Evolutionary conservation across 495 filamentous ascomycete genomes (phyloP).

Genomic region (Hypomontagnella monticulosa): DNA sequence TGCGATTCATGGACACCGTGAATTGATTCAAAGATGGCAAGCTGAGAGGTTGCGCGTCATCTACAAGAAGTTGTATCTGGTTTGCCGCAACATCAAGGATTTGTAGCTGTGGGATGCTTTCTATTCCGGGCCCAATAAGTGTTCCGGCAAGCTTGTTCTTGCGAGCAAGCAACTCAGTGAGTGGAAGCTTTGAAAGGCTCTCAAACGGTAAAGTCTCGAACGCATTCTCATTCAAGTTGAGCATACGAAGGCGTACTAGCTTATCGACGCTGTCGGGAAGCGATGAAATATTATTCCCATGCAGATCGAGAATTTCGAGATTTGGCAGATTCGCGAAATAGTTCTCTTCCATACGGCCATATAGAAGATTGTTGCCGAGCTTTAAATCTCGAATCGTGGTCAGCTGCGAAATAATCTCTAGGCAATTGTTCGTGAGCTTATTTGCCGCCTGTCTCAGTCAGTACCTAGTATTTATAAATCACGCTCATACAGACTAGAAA

Average conservation of each 20-base stretch:
- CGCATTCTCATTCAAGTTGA: slow-evolving; percentile 82
- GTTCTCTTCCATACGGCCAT: slow-evolving; percentile 66
- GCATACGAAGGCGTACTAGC: slow-evolving; percentile 70
- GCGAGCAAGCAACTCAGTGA: slow-evolving; percentile 78
- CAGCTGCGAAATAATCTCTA: slow-evolving; percentile 79
- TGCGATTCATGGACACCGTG: slow-evolving; percentile 77
- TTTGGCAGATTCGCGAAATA: slow-evolving; percentile 67
- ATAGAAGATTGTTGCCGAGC: slow-evolving; percentile 79
- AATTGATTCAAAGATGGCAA: slow-evolving; percentile 80
- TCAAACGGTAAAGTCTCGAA: slow-evolving; percentile 76
- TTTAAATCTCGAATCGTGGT: slow-evolving; percentile 78
- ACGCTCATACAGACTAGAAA: not conserved
- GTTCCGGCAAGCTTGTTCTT: slow-evolving; percentile 81
- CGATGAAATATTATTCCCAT: slow-evolving; percentile 78
- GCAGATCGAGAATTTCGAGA: slow-evolving; percentile 83
- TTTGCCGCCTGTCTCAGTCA: slow-evolving; percentile 72
- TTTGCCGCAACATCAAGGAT: slow-evolving; percentile 81
- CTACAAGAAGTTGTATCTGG: slow-evolving; percentile 55
- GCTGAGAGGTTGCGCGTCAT: slow-evolving; percentile 32
- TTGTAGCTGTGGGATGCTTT: slow-evolving; percentile 69
- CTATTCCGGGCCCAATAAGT: slow-evolving; percentile 70
- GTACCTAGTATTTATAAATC: slow-evolving; percentile 22
- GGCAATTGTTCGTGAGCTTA: slow-evolving; percentile 71
- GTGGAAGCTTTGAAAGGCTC: slow-evolving; percentile 68
- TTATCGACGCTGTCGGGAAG: slow-evolving; percentile 74